Base-by-base conservation (phyloP, 1,284 basidiomycete genomes). In the Pseudozyma sp. region DNA sequence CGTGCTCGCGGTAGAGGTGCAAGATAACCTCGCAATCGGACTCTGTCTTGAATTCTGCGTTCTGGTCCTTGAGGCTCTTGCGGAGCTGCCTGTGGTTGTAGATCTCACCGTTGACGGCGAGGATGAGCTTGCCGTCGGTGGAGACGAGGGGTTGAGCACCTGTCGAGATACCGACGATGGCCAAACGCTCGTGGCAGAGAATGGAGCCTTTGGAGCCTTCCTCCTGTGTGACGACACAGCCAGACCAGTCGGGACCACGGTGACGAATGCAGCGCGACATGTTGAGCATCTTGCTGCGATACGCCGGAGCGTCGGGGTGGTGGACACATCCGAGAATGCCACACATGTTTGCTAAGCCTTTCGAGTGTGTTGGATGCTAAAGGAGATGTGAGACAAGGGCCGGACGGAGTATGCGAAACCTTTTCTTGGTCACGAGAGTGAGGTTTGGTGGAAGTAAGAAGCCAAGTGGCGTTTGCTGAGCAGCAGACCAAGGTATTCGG, bases 21-120 rank as follows among this genome's bases (percentile, higher is more conserved):
- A 99, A 89, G 83, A 99, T 97, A 81, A 97, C 91, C 86, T 99
- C 97, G 86, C 97, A 99, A 84, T 99, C 97, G 0, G 95, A 98
- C 84, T 97, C 94, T 0, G 96, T 98, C 88, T 94, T 97, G 89
- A 99, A 97, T 68, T 90, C 90, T 72, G 90, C 89, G 85, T 78
- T 79, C 88, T 90, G 56, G 48, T 79, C 71, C 68, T 82, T 79
- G 77, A 95, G 87, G 31, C 85, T 86, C 62, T 91, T 89, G 73
- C 93, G 90, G 49, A 99, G 89, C 39, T 90, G 88, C 65, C 94
- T 87, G 85, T 99, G 94, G 88, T 99, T 99, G 89, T 99, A 99
- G 82, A 99, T 99, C 86, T 99, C 97, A 58, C 97, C 97, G 86
- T 99, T 99, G 84, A 99, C 97, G 65, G 93, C 91, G 58, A 99